phyloP scores from a whole-genome alignment of 257 asterid species.

The Marsdenia floribunda region DNA sequence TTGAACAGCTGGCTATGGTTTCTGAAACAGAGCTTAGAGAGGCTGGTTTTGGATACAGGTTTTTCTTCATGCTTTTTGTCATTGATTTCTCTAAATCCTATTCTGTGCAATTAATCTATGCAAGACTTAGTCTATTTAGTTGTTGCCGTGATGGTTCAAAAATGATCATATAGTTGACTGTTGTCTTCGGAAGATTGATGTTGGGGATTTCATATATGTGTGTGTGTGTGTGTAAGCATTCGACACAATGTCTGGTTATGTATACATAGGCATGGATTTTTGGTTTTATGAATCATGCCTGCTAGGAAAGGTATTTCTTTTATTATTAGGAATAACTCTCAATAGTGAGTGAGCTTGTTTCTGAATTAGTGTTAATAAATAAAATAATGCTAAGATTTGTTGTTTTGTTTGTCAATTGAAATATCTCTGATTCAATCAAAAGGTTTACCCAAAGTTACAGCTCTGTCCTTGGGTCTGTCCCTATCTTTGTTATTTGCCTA shows the following conservation, averaged over 20 bases:
- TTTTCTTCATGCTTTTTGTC: background rate
- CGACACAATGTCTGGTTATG: background rate
- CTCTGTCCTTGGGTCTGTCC: no score
- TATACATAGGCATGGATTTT: background rate
- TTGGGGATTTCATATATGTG: background rate
- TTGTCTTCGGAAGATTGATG: background rate
- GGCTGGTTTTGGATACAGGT: conserved; percentile 97
- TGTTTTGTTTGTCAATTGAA: no score
- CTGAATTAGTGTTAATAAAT: background rate
- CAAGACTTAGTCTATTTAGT: no score
- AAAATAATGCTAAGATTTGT: background rate
- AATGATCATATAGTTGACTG: background rate
- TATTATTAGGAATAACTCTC: background rate
- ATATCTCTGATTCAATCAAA: no score
- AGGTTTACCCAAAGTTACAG: no score
- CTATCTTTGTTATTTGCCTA: no score
- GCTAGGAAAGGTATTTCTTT: background rate
- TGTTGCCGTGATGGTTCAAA: background rate
- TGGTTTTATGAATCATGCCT: background rate
- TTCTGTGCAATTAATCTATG: background rate
- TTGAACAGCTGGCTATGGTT: conserved; percentile 55
- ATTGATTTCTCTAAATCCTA: background rate
- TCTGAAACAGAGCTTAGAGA: conserved; percentile 75
- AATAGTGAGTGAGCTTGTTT: background rate
- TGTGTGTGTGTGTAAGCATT: background rate